phyloP scores from a whole-genome alignment of 495 filamentous ascomycete species.

The Copromyces sp. region DNA sequence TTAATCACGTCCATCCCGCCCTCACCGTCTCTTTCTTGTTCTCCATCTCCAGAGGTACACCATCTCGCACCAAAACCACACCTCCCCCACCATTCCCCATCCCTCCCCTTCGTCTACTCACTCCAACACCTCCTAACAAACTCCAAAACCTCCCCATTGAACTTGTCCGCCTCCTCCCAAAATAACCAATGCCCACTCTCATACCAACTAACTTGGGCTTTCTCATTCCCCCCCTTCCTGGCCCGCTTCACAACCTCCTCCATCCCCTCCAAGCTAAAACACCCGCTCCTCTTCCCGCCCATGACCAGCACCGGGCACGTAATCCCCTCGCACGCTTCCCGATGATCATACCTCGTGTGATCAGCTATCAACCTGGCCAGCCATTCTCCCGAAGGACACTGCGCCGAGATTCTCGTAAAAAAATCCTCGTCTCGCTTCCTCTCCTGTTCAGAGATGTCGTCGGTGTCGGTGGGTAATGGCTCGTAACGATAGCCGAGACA shows the following conservation, averaged over 20 bases:
- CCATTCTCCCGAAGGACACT: constrained; percentile 29
- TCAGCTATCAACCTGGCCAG: constrained; percentile 33
- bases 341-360: constrained; percentile 37
- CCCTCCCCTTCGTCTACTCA: neutral
- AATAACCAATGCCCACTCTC: constrained; percentile 39
- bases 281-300: constrained; percentile 31
- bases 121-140: constrained; percentile 13
- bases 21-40: neutral
- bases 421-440: constrained; percentile 27
- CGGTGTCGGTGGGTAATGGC: constrained; percentile 9
- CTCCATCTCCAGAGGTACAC: neutral
- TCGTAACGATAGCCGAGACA: constrained; percentile 31
- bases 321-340: constrained; percentile 30
- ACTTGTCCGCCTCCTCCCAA: constrained; percentile 34
- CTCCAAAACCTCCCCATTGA: constrained; percentile 27
- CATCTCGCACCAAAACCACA: neutral
- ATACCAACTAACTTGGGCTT: constrained; percentile 21
- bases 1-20: neutral
- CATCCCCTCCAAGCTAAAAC: constrained; percentile 34
- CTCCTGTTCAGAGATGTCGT: too few species aligned
- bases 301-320: constrained; percentile 28
- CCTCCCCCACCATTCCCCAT: too few species aligned
- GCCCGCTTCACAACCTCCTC: constrained; percentile 25
- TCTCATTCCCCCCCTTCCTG: constrained; percentile 8
- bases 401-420: constrained; percentile 26